These are phyloP conservation scores for Pythium aphanidermatum DNA, from an alignment of 352 stramenopile species.

Conservation along the genomic window DNA sequence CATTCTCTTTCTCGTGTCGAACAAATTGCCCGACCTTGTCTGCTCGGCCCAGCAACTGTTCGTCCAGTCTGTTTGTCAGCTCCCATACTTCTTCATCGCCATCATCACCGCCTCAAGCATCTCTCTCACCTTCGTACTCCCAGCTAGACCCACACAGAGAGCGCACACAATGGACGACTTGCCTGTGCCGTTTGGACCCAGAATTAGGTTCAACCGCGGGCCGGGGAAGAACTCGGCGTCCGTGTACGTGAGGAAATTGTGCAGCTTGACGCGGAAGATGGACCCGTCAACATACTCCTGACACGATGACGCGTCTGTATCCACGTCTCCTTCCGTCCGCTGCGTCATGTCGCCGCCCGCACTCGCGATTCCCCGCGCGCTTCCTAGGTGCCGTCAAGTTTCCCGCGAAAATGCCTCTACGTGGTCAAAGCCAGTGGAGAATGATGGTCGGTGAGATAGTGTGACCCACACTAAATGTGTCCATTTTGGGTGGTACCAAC, in stretches of 20 bases:
- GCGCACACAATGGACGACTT: constrained; percentile 96
- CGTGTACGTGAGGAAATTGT: constrained; percentile 94
- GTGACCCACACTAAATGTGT: constrained; percentile 1
- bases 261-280: constrained; percentile 88
- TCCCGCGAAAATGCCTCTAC: constrained; percentile 36
- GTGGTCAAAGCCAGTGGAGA: constrained; percentile 8
- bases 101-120: too few relatives aligned
- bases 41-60: constrained; percentile 90
- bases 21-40: constrained; percentile 92
- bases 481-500: not conserved
- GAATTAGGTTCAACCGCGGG: constrained; percentile 96
- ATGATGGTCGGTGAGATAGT: constrained; percentile 10
- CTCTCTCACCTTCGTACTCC: constrained; percentile 92
- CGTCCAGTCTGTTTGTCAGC: too few relatives aligned
- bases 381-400: too few relatives aligned
- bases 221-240: constrained; percentile 89
- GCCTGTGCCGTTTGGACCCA: constrained; percentile 96
- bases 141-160: constrained; percentile 95
- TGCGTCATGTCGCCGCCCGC: not conserved
- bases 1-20: constrained; percentile 76
- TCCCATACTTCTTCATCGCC: too few relatives aligned
- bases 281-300: constrained; percentile 80
- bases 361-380: too few relatives aligned
- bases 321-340: constrained; percentile 15
- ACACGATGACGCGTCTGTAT: constrained; percentile 27